Evolutionary conservation across 441 rosid species (phyloP).

Genomic region (Pelargonium cotyledonis): DNA sequence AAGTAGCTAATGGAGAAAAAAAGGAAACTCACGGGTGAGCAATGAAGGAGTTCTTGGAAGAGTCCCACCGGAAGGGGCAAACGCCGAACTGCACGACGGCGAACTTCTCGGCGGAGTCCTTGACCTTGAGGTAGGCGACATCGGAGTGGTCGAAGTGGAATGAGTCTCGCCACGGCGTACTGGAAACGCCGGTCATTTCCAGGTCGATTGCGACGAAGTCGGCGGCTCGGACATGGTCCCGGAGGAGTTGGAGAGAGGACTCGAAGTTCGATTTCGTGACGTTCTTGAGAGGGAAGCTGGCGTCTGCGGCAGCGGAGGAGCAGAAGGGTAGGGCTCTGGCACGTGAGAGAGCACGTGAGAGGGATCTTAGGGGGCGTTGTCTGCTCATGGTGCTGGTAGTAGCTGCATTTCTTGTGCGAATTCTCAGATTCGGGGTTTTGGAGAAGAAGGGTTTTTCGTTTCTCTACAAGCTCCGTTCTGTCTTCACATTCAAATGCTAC

Average conservation of each 20-base stretch:
- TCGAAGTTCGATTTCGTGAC: conserved; percentile 74
- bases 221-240: conserved; percentile 56
- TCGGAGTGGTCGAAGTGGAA: conserved; percentile 70
- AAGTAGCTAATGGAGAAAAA: not conserved
- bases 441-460: not conserved
- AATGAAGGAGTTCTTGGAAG: conserved; percentile 48
- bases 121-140: conserved; percentile 69
- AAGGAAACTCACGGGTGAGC: conserved; percentile 56
- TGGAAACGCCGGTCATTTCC: conserved; percentile 84
- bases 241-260: conserved; percentile 43
- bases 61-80: conserved; percentile 92
- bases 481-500: too few species aligned
- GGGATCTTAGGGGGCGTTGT: conserved; percentile 34
- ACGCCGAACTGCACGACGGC: conserved; percentile 91
- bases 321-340: conserved; percentile 23
- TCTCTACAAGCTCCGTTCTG: too few species aligned
- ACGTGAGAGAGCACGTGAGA: conserved; percentile 39
- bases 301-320: conserved; percentile 12
- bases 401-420: not conserved
- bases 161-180: conserved; percentile 83
- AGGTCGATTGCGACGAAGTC: conserved; percentile 87
- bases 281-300: conserved; percentile 60
- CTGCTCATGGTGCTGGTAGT: conserved; percentile 34
- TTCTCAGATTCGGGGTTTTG: not conserved
- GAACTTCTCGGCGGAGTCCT: conserved; percentile 90